These are phyloP conservation scores for Aquilaria agallochum DNA, from an alignment of 441 rosid genomes.

Conservation along the genomic window DNA sequence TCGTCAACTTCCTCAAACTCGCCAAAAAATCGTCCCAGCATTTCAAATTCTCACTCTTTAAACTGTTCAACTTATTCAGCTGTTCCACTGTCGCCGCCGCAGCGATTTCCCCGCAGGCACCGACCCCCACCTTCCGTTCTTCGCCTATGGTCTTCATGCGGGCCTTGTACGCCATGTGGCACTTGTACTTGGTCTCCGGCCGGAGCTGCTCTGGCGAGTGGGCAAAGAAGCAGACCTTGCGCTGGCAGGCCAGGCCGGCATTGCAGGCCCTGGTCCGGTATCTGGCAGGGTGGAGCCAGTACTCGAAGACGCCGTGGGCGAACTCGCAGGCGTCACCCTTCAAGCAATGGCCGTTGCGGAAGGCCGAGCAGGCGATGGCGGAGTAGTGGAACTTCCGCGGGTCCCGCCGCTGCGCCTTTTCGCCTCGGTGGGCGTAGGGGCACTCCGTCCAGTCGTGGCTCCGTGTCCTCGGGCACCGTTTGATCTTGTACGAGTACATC, in stretches of 20 bases:
- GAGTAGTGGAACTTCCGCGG: conserved; percentile 57
- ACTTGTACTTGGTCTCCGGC: conserved; percentile 32
- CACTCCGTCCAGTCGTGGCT: conserved; percentile 94
- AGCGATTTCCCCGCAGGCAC: conserved; percentile 5
- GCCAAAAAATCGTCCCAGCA: conserved; percentile 22
- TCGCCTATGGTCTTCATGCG: conserved; percentile 13
- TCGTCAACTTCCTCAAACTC: conserved; percentile 37
- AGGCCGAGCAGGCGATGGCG: conserved; percentile 66
- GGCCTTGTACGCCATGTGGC: conserved; percentile 21
- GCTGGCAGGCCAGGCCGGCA: conserved; percentile 63
- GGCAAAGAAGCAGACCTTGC: conserved; percentile 90
- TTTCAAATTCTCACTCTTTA: conserved; percentile 22
- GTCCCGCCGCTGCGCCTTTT: conserved; percentile 90
- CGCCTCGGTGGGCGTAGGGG: conserved; percentile 83
- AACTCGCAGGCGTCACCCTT: conserved; percentile 65
- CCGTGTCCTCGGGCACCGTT: conserved; percentile 54
- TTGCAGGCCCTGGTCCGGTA: conserved; percentile 80
- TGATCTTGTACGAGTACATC: conserved; percentile 85
- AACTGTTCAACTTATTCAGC: not conserved
- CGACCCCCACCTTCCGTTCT: conserved; percentile 18
- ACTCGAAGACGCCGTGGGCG: conserved; percentile 89
- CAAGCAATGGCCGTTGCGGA: conserved; percentile 52
- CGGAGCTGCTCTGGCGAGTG: conserved; percentile 80
- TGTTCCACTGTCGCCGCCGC: conserved; percentile 11
- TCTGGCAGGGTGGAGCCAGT: conserved; percentile 82